Evolutionary conservation across 768 basidiomycete species (phyloP).

Genomic region (Termitomyces titanicus): DNA sequence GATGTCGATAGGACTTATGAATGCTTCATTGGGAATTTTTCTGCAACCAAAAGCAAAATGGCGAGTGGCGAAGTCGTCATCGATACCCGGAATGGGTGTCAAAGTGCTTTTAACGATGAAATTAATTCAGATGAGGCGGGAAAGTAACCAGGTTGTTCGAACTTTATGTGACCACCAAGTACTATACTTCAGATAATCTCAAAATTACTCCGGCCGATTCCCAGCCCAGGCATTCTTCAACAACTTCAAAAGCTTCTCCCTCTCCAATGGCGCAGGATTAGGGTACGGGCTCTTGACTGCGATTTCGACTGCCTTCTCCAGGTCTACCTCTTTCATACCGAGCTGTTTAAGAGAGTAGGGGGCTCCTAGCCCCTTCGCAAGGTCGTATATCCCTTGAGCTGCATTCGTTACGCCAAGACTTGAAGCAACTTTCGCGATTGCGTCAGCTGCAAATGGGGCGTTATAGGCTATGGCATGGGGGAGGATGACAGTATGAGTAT

Average conservation of each 20-base stretch:
- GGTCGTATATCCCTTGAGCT: constrained; percentile 21
- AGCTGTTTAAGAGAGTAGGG: constrained; percentile 31
- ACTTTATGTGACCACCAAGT: neutral
- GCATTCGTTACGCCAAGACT: constrained; percentile 20
- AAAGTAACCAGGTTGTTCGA: constrained; percentile 12
- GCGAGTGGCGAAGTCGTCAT: constrained; percentile 31
- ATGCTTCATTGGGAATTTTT: constrained; percentile 35
- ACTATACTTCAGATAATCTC: no score
- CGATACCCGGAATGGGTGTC: constrained; percentile 32
- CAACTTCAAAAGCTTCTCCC: constrained; percentile 24
- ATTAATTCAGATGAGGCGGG: constrained; percentile 6
- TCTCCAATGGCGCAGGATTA: constrained; percentile 35
- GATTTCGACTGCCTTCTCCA: constrained; percentile 34
- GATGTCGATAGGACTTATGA: constrained; percentile 25
- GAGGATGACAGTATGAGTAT: constrained; percentile 40
- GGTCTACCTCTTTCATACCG: constrained; percentile 37
- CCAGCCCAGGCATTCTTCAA: constrained; percentile 29
- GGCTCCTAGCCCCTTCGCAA: constrained; percentile 23
- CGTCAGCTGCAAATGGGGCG: constrained; percentile 26
- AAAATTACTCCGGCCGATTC: constrained; percentile 22
- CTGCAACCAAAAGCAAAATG: constrained; percentile 20
- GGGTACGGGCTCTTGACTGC: constrained; percentile 34
- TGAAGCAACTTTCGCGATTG: constrained; percentile 29
- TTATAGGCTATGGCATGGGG: constrained; percentile 39
- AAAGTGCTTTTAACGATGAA: constrained; percentile 35